Conservation (phyloP, 257 asterid genomes). For the Solanum pimpinellifolium region DNA sequence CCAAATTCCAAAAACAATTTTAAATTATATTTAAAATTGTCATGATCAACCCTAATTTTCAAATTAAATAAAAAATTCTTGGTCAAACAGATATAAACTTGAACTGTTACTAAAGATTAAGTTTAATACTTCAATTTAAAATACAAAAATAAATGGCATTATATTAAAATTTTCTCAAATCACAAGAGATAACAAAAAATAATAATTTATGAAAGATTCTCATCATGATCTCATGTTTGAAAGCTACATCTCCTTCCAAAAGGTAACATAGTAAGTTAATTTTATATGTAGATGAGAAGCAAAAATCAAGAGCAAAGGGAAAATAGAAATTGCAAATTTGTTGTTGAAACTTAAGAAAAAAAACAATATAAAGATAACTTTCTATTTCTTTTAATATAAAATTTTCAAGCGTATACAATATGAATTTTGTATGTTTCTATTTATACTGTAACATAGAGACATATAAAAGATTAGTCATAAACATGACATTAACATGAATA, state of each 20-base stretch:
- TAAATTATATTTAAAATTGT: not conserved
- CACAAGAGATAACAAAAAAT: not conserved
- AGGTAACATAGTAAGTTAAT: not conserved
- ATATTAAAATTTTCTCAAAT: not conserved
- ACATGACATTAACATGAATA: too few relatives aligned
- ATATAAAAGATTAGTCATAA: too few relatives aligned
- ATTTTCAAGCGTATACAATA: too few relatives aligned
- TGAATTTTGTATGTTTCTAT: too few relatives aligned
- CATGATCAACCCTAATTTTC: not conserved
- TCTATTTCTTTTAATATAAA: too few relatives aligned
- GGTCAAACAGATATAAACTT: not conserved
- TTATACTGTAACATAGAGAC: too few relatives aligned
- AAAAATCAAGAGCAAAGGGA: too few relatives aligned
- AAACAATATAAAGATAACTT: too few relatives aligned
- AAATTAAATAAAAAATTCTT: not conserved
- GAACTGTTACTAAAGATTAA: not conserved
- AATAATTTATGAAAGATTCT: not conserved
- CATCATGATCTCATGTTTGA: not conserved
- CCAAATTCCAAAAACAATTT: not conserved
- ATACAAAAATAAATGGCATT: not conserved
- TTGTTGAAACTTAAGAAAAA: too few relatives aligned
- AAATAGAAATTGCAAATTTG: not conserved
- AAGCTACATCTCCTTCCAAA: not conserved
- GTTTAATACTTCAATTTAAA: not conserved
- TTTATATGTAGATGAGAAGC: not conserved